Base-by-base conservation (phyloP, 495 filamentous ascomycete species). In the Cryomyces minteri region DNA sequence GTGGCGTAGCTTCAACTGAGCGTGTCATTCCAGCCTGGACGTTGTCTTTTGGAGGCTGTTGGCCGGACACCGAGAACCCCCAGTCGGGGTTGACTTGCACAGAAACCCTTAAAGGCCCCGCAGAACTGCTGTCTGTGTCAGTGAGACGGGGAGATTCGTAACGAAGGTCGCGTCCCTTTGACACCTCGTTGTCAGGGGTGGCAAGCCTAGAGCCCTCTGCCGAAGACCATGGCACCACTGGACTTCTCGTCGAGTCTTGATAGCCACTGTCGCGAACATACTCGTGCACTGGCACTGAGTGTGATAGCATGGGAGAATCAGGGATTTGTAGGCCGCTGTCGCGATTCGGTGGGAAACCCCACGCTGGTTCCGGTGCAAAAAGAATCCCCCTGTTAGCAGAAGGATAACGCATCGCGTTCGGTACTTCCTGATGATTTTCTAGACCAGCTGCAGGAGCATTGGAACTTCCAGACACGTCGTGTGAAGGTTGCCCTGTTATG, bases 301-400 rank as follows among this genome's bases (percentile, higher is more conserved):
- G 31, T 5, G 56, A 43, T 2, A 55, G 53, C 40, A 60, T 47
- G 40, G 69, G 67, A 51, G 71, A 70, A 54, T 71, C 71, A 53
- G 56, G 62, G 51, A 72, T 61, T 54, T 67, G 62, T 51, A 72
- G 61, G 51, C 62, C 68, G 47, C 67, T 68, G 45, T 72, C 69
- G 51, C 70, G 64, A 62, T 62, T 63, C 32, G 39, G 39, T 39
- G 49, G 48, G 43, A 58, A 60, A 9, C 50, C 53, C 55, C 57
- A 58, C 40, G 58, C 53, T 7, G 53, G 49, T 37, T 56, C 50
- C n/a, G 48, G 32, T 10, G 41, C 41, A 25, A 2, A 1, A 25
- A 25, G 18, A 25, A 12, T 40, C 40, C 6, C 50, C 44, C 11
- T 44, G 48, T 29, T 36, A 34, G 9, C 48, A 41, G 4, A 51